These are phyloP conservation scores for Suillus cothurnatus DNA, from an alignment of 768 basidiomycete species.

Conservation along the genomic window DNA sequence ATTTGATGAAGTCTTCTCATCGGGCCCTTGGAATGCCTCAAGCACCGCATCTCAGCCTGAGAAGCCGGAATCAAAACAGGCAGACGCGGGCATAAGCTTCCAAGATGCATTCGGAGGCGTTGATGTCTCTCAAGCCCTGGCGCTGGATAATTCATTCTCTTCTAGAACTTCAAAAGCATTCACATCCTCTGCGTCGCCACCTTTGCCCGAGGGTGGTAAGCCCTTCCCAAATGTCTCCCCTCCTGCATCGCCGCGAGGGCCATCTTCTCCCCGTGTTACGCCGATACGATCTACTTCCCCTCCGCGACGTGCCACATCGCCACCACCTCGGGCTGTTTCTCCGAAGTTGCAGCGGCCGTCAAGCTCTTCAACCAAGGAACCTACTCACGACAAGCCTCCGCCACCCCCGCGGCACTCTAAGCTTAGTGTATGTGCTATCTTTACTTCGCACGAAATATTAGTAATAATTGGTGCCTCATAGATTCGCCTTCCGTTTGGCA, in stretches of 20 bases:
- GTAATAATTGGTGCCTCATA: conserved; percentile 28
- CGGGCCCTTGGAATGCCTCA: conserved; percentile 19
- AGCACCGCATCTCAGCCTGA: conserved; percentile 18
- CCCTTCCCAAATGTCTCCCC: conserved; percentile 44
- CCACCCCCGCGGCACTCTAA: conserved; percentile 65
- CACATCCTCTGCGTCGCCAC: conserved; percentile 21
- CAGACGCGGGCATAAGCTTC: conserved; percentile 38
- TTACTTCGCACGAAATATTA: conserved; percentile 7
- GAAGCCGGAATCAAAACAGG: conserved; percentile 15
- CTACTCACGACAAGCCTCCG: conserved; percentile 54
- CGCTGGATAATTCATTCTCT: conserved; percentile 42
- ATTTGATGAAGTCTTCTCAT: conserved; percentile 52
- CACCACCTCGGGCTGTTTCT: conserved; percentile 51
- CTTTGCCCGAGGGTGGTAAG: conserved; percentile 20
- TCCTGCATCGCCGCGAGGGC: conserved; percentile 41
- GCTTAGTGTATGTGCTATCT: conserved; percentile 62
- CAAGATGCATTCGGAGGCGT: conserved; percentile 61
- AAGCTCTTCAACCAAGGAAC: conserved; percentile 57
- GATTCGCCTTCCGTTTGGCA: conserved; percentile 82
- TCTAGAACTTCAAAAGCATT: conserved; percentile 37
- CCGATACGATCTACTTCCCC: conserved; percentile 43
- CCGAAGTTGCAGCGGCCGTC: conserved; percentile 59
- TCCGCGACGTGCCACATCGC: conserved; percentile 44
- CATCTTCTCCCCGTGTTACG: conserved; percentile 32
- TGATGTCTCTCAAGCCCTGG: conserved; percentile 39